These are phyloP conservation scores for Diplodia sapinea DNA, from an alignment of 2,329 filamentous ascomycete genomes.

Conservation along the genomic window DNA sequence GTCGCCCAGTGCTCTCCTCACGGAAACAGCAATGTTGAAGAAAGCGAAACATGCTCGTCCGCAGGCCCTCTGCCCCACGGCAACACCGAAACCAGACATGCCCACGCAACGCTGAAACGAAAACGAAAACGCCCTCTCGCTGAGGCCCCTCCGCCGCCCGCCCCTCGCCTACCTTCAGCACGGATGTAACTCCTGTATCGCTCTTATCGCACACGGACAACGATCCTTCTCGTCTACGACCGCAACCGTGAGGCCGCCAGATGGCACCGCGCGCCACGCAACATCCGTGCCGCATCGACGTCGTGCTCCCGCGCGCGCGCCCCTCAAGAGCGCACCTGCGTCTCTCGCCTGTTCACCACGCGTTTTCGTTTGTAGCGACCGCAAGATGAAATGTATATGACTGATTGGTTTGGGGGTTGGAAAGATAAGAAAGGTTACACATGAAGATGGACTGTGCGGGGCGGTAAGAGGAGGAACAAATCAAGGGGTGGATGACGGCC, in stretches of 20 bases:
- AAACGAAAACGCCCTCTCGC: neutral
- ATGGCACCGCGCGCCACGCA: neutral
- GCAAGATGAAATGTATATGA: neutral
- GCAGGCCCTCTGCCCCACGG: neutral
- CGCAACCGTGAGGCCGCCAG: neutral
- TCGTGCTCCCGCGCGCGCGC: neutral
- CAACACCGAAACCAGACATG: neutral
- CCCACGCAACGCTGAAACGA: neutral
- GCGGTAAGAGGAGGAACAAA: neutral
- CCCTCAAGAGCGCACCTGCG: neutral
- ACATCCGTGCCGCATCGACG: neutral
- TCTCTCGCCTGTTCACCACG: neutral
- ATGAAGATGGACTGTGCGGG: neutral
- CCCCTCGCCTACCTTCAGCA: neutral
- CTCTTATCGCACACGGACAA: constrained; percentile 7
- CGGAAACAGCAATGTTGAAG: neutral
- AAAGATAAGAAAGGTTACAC: neutral
- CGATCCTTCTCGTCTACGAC: neutral
- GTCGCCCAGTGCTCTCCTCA: neutral
- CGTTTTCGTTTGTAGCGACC: neutral
- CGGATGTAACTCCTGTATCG: constrained; percentile 2
- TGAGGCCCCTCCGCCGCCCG: neutral
- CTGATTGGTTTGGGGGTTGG: neutral
- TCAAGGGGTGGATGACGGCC: neutral
- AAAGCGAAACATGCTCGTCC: neutral